phyloP scores from a whole-genome alignment of 208 protist species.

The Leishmania gerbilli region DNA sequence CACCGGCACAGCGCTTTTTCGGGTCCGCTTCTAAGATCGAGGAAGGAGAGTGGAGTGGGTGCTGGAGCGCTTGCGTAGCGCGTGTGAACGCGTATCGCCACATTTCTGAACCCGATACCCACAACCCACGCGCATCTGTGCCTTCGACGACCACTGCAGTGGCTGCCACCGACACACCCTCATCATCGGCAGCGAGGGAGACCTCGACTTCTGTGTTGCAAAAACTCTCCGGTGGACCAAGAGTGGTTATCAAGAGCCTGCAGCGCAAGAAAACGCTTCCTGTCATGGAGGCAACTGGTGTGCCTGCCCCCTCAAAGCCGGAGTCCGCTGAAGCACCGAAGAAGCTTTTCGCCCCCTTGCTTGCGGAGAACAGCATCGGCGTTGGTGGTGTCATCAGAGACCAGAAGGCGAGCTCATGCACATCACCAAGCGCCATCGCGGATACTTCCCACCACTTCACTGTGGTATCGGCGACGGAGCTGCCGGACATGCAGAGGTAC shows the following conservation, averaged over 20 bases:
- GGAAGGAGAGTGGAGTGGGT: neutral
- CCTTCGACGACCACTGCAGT: neutral
- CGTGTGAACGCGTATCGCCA: neutral
- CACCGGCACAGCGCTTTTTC: neutral
- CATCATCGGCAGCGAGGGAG: neutral
- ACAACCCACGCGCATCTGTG: neutral
- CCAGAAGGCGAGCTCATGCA: neutral
- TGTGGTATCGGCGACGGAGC: neutral
- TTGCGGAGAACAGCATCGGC: neutral
- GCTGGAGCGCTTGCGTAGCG: conserved; percentile 2
- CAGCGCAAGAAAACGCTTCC: neutral
- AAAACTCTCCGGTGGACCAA: neutral
- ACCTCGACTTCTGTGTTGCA: neutral
- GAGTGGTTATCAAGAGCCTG: conserved; percentile 1
- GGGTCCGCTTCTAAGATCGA: neutral
- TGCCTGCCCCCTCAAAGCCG: no score
- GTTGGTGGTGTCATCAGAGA: neutral
- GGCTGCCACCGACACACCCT: neutral
- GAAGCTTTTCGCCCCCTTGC: neutral
- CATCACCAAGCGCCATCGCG: neutral
- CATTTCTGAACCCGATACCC: neutral
- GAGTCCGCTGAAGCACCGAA: neutral
- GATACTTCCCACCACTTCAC: neutral
- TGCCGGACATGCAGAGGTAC: conserved; percentile 11
- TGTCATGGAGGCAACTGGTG: neutral